Evolutionary conservation across 495 filamentous ascomycete species (phyloP).

Genomic region (Hyaloscypha hepaticicola): DNA sequence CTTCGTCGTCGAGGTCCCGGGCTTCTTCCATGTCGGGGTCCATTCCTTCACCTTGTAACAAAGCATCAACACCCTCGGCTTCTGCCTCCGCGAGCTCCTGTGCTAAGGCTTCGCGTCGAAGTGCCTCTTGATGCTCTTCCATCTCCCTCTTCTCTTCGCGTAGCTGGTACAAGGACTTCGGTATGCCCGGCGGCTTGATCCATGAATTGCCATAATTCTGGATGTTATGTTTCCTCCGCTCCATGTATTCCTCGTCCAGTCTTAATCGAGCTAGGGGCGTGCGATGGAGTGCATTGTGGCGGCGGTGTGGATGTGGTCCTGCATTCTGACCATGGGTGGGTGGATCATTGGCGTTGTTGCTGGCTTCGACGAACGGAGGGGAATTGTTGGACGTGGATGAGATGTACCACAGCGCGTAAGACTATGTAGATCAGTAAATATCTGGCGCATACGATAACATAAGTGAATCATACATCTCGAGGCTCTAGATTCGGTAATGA

Average conservation of each 20-base stretch:
- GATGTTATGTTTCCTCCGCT: constrained; percentile 67
- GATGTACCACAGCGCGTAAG: constrained; percentile 70
- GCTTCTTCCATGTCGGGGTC: constrained; percentile 40
- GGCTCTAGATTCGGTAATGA: constrained; percentile 72
- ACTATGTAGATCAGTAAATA: constrained; percentile 40
- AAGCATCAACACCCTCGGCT: constrained; percentile 46
- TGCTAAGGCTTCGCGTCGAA: constrained; percentile 65
- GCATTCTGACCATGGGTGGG: constrained; percentile 28
- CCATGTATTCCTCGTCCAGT: constrained; percentile 66
- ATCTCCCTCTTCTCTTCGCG: constrained; percentile 77
- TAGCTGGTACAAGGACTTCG: constrained; percentile 74
- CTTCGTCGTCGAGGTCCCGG: constrained; percentile 63
- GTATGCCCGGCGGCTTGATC: constrained; percentile 74
- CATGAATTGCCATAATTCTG: constrained; percentile 72
- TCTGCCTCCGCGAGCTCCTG: constrained; percentile 60
- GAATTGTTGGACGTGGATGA: constrained; percentile 37
- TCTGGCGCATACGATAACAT: neutral
- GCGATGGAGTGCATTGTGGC: constrained; percentile 37
- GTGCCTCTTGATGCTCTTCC: constrained; percentile 71
- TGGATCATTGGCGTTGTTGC: constrained; percentile 23
- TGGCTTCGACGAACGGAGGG: constrained; percentile 37
- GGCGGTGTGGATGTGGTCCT: constrained; percentile 23
- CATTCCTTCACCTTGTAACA: constrained; percentile 62
- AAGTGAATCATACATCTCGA: constrained; percentile 58
- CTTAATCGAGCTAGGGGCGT: constrained; percentile 59